Evolutionary conservation across 768 basidiomycete genomes (phyloP).

Genomic region (Pleurotus citrinopileatus): DNA sequence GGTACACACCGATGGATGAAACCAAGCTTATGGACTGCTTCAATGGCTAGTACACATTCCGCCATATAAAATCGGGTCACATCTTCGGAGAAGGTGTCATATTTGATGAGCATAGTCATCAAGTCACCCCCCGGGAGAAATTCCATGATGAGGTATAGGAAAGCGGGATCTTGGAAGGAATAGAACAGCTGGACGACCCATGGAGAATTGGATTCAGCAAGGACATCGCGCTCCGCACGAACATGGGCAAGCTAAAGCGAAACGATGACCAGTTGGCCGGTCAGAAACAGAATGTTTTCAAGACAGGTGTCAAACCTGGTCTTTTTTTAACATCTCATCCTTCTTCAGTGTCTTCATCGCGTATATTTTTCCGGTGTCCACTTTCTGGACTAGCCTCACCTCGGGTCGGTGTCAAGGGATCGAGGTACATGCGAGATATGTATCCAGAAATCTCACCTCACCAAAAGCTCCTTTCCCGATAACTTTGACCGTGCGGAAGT

Average conservation of each 20-base stretch:
- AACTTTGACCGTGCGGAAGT: conserved; percentile 97
- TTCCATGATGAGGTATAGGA: conserved; percentile 98
- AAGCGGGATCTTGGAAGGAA: conserved; percentile 94
- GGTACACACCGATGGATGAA: conserved; percentile 88
- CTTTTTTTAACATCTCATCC: conserved; percentile 98
- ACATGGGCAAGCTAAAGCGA: conserved; percentile 90
- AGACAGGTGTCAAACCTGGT: conserved; percentile 89
- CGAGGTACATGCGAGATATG: not conserved
- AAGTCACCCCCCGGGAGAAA: conserved; percentile 97
- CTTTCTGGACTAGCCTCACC: conserved; percentile 95
- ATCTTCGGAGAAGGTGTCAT: conserved; percentile 98
- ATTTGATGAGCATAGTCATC: conserved; percentile 99
- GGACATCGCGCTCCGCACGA: conserved; percentile 93
- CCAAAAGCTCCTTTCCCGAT: conserved; percentile 99
- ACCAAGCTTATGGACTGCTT: conserved; percentile 94
- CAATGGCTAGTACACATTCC: conserved; percentile 96
- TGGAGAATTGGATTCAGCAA: conserved; percentile 90
- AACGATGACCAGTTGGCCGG: not conserved
- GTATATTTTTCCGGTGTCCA: conserved; percentile 96
- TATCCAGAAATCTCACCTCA: conserved; percentile 55
- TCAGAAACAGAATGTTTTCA: too few species aligned
- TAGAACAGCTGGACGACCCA: conserved; percentile 98
- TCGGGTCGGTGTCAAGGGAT: conserved; percentile 25
- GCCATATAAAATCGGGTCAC: conserved; percentile 98
- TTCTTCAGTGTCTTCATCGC: conserved; percentile 99